These are phyloP conservation scores for Tetrastigma voinierianum DNA, from an alignment of 164 flowering plant species.

Conservation along the genomic window DNA sequence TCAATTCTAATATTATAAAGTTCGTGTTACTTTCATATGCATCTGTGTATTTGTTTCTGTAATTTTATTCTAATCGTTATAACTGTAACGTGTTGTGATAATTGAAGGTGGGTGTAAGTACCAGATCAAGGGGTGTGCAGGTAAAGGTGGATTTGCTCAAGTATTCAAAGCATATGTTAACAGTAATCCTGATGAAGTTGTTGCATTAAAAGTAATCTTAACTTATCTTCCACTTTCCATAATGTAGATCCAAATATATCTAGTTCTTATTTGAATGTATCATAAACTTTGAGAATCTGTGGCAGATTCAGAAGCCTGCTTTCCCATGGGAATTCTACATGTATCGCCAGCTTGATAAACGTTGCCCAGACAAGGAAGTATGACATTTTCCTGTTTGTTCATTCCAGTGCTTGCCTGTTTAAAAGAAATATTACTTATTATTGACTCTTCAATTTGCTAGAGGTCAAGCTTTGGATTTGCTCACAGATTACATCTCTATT, in stretches of 20 bases:
- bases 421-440: slow-evolving; percentile 9
- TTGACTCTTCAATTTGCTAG: slow-evolving; percentile 36
- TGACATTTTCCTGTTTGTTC: slow-evolving; percentile 12
- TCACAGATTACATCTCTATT: slow-evolving; percentile 69
- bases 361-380: slow-evolving; percentile 64
- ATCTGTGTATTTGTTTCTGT: no score
- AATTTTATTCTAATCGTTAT: not conserved
- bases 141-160: slow-evolving; percentile 90
- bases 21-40: no score
- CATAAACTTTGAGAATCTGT: slow-evolving; percentile 4
- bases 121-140: slow-evolving; percentile 94
- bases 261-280: not conserved
- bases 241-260: not conserved
- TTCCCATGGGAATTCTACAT: slow-evolving; percentile 98
- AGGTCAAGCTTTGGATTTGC: slow-evolving; percentile 83
- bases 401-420: slow-evolving; percentile 1
- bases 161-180: slow-evolving; percentile 75
- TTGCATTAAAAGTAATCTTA: slow-evolving; percentile 76
- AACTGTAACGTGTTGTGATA: slow-evolving; percentile 9
- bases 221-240: not conserved
- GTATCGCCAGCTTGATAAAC: slow-evolving; percentile 85
- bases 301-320: slow-evolving; percentile 91
- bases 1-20: no score
- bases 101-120: slow-evolving; percentile 72
- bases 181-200: slow-evolving; percentile 73